phyloP scores from a whole-genome alignment of 2,329 filamentous ascomycete genomes.

The Xylaria polymorpha region DNA sequence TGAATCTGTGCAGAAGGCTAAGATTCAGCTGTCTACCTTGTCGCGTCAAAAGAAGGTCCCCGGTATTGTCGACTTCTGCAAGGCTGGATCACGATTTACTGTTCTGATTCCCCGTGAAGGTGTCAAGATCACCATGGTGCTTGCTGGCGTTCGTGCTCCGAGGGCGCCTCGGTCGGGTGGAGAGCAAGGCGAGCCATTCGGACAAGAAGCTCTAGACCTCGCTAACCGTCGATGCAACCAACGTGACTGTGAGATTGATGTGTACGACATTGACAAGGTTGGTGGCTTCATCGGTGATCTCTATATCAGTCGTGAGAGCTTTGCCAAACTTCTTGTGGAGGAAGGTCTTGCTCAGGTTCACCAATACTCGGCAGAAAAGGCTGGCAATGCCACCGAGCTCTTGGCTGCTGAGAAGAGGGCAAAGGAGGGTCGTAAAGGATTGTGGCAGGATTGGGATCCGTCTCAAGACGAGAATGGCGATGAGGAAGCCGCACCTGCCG shows the following conservation, averaged over 20 bases:
- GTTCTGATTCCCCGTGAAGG: constrained; percentile 91
- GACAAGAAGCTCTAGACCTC: constrained; percentile 92
- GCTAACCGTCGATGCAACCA: constrained; percentile 90
- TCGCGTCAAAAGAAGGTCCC: constrained; percentile 93
- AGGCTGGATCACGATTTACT: constrained; percentile 94
- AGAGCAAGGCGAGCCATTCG: constrained; percentile 91
- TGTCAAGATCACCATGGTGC: constrained; percentile 92
- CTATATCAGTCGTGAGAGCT: constrained; percentile 94
- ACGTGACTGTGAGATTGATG: constrained; percentile 94
- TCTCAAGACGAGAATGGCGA: constrained; percentile 79
- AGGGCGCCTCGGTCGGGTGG: constrained; percentile 81
- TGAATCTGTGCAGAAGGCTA: constrained; percentile 92
- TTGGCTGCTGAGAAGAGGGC: constrained; percentile 88
- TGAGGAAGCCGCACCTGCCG: constrained; percentile 63
- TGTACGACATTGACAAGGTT: constrained; percentile 94
- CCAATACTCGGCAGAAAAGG: constrained; percentile 94
- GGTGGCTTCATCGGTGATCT: constrained; percentile 97
- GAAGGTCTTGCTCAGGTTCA: constrained; percentile 94
- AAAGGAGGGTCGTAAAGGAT: constrained; percentile 86
- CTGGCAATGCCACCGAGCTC: constrained; percentile 87
- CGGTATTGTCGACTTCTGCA: constrained; percentile 95
- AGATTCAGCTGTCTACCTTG: constrained; percentile 88
- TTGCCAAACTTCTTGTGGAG: constrained; percentile 91
- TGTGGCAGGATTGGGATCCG: constrained; percentile 96
- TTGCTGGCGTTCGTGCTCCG: constrained; percentile 91